These are phyloP conservation scores for Phytomonas francai DNA, from an alignment of 208 protist species.

Conservation along the genomic window DNA sequence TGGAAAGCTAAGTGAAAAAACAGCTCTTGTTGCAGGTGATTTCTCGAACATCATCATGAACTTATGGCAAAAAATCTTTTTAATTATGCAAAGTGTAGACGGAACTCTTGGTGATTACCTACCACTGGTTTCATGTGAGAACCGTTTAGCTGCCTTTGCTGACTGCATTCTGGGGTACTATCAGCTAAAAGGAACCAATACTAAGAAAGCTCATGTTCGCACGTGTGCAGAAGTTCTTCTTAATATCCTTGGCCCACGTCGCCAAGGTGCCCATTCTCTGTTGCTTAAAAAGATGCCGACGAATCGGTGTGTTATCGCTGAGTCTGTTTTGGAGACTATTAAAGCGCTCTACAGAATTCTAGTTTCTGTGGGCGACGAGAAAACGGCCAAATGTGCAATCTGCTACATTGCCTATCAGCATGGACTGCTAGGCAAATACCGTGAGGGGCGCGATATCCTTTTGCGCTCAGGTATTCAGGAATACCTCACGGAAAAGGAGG, in stretches of 20 bases:
- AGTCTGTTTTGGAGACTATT: conserved; percentile 53
- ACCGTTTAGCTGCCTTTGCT: conserved; percentile 52
- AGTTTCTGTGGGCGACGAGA: conserved; percentile 23
- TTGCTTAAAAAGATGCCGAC: conserved; percentile 31
- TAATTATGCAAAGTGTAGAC: not conserved
- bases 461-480: conserved; percentile 48
- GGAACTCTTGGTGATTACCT: not conserved
- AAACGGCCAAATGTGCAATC: conserved; percentile 24
- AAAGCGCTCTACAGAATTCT: conserved; percentile 37
- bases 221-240: conserved; percentile 56
- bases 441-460: conserved; percentile 63
- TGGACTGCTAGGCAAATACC: conserved; percentile 61
- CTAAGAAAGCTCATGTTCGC: conserved; percentile 11
- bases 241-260: conserved; percentile 52
- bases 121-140: conserved; percentile 18
- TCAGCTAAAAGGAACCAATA: conserved; percentile 13
- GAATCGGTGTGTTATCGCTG: conserved; percentile 29
- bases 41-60: not conserved
- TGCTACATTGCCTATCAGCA: conserved; percentile 75
- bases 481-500: conserved; percentile 16
- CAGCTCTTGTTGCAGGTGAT: not conserved
- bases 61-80: not conserved
- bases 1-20: conserved; percentile 1
- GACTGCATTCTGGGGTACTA: conserved; percentile 62
- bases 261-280: conserved; percentile 61